Conservation (phyloP, 2,329 filamentous ascomycete genomes). For the Aureobasidium sp. region DNA sequence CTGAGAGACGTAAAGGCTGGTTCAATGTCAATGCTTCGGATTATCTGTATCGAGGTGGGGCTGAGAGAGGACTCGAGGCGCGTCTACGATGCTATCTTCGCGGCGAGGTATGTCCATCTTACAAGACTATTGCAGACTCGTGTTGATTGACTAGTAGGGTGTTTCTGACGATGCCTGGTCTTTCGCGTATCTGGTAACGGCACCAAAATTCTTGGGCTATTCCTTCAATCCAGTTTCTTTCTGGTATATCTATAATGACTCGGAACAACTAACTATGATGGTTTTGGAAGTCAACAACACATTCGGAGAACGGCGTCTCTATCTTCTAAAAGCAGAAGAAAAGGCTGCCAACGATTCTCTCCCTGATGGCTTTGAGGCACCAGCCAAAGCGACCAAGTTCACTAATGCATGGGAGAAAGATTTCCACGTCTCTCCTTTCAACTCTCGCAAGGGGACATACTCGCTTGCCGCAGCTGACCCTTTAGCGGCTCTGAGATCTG, state of each 20-base stretch:
- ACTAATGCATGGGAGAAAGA: conserved; percentile 58
- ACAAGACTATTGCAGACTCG: no score
- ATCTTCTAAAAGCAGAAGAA: conserved; percentile 48
- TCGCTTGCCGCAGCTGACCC: conserved; percentile 42
- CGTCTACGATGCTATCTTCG: conserved; percentile 57
- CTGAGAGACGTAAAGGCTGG: conserved; percentile 41
- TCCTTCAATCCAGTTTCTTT: conserved; percentile 71
- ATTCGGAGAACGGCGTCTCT: conserved; percentile 64
- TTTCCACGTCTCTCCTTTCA: conserved; percentile 73
- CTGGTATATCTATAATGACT: conserved; percentile 65
- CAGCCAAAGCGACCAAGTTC: conserved; percentile 31
- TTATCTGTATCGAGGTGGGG: conserved; percentile 52
- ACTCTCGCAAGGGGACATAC: conserved; percentile 46
- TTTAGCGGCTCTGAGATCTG: conserved; percentile 23
- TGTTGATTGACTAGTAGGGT: conserved; percentile 53
- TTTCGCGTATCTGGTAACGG: conserved; percentile 64
- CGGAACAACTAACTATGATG: conserved; percentile 54
- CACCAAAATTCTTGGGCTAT: conserved; percentile 61
- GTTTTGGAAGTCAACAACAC: conserved; percentile 72
- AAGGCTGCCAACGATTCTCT: conserved; percentile 9
- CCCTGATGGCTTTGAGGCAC: conserved; percentile 2
- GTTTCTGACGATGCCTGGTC: conserved; percentile 56
- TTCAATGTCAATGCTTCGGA: conserved; percentile 54
- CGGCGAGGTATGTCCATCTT: conserved; percentile 47
- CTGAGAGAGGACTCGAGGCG: conserved; percentile 49